phyloP scores from a whole-genome alignment of 1,284 basidiomycete genomes.

The Rhodotorula glutinis region DNA sequence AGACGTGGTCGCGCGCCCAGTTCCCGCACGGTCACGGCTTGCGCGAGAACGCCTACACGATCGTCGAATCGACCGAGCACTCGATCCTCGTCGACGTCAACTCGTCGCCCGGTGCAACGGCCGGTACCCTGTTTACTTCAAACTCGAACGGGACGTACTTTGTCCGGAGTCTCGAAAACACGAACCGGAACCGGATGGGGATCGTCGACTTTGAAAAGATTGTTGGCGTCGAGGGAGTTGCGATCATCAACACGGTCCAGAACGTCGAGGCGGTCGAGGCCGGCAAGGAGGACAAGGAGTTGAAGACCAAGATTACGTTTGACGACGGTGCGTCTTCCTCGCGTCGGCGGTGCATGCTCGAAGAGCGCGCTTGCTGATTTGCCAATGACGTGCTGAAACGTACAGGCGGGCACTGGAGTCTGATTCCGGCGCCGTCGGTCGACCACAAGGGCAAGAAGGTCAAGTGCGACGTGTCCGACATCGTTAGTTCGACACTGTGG shows the following conservation, averaged over 20 bases:
- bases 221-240: conserved; percentile 88
- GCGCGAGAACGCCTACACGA: conserved; percentile 87
- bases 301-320: conserved; percentile 79
- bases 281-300: conserved; percentile 61
- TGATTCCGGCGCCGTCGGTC: conserved; percentile 62
- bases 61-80: conserved; percentile 88
- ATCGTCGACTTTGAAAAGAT: conserved; percentile 92
- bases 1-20: conserved; percentile 72
- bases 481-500: conserved; percentile 37
- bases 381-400: not conserved
- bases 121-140: conserved; percentile 89
- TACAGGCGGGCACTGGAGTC: conserved; percentile 69
- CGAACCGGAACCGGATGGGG: conserved; percentile 80
- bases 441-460: conserved; percentile 63
- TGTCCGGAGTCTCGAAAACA: conserved; percentile 83
- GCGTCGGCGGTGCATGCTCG: not conserved
- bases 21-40: conserved; percentile 83
- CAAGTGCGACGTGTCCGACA: conserved; percentile 61
- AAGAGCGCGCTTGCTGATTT: too few species aligned
- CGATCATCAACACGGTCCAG: conserved; percentile 78
- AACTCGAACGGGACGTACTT: conserved; percentile 95
- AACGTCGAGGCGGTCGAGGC: conserved; percentile 79
- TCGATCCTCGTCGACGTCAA: conserved; percentile 92
- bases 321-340: conserved; percentile 68
- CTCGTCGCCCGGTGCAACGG: conserved; percentile 64